Evolutionary conservation across 352 stramenopile species (phyloP).

Genomic region (Globisporangium orthogonon): DNA sequence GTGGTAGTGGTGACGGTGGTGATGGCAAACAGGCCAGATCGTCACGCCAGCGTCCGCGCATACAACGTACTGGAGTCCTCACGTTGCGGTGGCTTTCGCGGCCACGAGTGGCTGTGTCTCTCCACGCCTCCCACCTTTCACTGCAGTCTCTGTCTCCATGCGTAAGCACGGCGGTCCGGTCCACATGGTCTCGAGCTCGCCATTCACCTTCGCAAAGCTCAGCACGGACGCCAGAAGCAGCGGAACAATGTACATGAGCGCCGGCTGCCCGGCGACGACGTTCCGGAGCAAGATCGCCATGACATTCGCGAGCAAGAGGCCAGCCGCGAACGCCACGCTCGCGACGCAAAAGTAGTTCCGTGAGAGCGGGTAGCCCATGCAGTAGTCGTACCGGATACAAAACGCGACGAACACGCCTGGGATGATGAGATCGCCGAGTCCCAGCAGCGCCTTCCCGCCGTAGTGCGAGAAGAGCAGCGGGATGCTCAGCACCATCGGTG

Average conservation of each 20-base stretch:
- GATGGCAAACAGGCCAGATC: background rate
- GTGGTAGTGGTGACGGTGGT: background rate
- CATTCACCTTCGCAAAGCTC: conserved; percentile 38
- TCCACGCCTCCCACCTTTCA: background rate
- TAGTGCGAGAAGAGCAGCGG: conserved; percentile 55
- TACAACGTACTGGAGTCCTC: too few relatives aligned
- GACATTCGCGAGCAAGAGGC: conserved; percentile 89
- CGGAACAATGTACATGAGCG: conserved; percentile 94
- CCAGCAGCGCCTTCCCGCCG: conserved; percentile 88
- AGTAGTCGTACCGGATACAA: conserved; percentile 89
- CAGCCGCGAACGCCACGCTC: conserved; percentile 79
- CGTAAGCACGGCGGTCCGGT: conserved; percentile 37
- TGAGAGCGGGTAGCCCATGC: conserved; percentile 40
- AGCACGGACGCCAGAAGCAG: conserved; percentile 72
- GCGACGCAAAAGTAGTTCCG: conserved; percentile 72
- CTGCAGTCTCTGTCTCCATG: conserved; percentile 8
- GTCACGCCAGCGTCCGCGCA: background rate
- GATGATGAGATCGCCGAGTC: conserved; percentile 96
- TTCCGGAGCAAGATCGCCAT: conserved; percentile 88
- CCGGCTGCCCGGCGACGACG: conserved; percentile 87
- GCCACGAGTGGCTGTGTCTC: conserved; percentile 12
- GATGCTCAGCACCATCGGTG: conserved; percentile 90
- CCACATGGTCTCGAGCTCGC: conserved; percentile 76
- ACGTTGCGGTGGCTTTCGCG: background rate
- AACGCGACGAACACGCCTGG: conserved; percentile 93